A percentile compares a stretch with the other conserved stretches of the same genome.
These are phyloP conservation scores for Tanacetum coccineum DNA, from an alignment of 129 eudicot genomes.

Conservation along the genomic window DNA sequence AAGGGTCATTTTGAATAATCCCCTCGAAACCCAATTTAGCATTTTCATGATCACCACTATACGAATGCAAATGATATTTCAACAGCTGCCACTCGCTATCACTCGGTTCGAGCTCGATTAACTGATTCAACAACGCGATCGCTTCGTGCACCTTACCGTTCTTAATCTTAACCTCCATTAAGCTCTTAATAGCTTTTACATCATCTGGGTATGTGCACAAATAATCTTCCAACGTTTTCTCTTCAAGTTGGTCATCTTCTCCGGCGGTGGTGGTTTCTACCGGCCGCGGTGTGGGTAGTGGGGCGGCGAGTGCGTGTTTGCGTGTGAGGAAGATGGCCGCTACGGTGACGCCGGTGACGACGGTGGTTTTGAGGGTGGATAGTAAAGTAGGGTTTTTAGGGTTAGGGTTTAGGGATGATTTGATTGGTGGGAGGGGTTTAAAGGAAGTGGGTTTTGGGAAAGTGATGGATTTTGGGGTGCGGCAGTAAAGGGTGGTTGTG, in stretches of 20 bases:
- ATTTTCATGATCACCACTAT: conserved; percentile 40
- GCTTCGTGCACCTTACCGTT: conserved; percentile 52
- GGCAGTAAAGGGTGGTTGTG: conserved; percentile 24
- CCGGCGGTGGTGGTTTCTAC: conserved; percentile 29
- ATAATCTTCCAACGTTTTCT: conserved; percentile 46
- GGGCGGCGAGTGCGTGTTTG: conserved; percentile 44
- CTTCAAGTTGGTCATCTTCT: conserved; percentile 15
- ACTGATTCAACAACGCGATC: conserved; percentile 35
- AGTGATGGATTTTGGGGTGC: neutral
- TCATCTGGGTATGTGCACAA: conserved; percentile 48
- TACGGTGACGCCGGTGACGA: conserved; percentile 45
- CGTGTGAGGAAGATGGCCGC: conserved; percentile 47
- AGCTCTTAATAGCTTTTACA: conserved; percentile 31
- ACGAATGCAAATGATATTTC: conserved; percentile 45
- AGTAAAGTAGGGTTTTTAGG: conserved; percentile 20
- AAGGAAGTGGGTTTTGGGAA: conserved; percentile 24
- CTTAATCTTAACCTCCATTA: conserved; percentile 62
- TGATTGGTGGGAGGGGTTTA: conserved; percentile 11
- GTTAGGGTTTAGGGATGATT: conserved; percentile 24
- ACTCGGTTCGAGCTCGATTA: conserved; percentile 56
- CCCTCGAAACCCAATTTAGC: conserved; percentile 62
- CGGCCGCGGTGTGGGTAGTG: conserved; percentile 31
- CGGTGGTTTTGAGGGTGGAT: conserved; percentile 44
- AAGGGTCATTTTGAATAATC: conserved; percentile 58
- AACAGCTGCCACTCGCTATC: conserved; percentile 68